Conservation (phyloP, 331 rosid species). For the Rhamnella rubrinervis region DNA sequence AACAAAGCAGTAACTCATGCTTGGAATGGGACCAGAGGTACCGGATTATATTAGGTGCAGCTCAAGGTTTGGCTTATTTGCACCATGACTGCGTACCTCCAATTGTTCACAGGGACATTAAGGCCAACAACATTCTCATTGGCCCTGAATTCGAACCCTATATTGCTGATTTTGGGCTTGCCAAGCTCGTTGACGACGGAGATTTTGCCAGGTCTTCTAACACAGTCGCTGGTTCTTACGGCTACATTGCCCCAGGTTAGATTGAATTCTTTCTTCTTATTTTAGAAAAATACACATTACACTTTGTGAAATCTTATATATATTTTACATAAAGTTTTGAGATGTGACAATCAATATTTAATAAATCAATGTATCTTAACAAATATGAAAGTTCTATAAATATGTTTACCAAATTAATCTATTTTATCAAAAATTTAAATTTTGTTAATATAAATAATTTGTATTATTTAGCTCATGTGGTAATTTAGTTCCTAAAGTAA, state of each 20-base stretch:
- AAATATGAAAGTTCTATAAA: too few relatives aligned
- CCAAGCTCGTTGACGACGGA: slow-evolving; percentile 73
- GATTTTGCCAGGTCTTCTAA: slow-evolving; percentile 66
- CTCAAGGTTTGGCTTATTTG: slow-evolving; percentile 89
- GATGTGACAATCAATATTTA: too few relatives aligned
- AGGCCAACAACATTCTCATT: slow-evolving; percentile 83
- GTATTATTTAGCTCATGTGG: too few relatives aligned
- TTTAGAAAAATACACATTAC: too few relatives aligned
- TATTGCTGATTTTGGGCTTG: slow-evolving; percentile 88
- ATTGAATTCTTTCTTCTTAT: slow-evolving; percentile 11
- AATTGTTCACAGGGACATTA: slow-evolving; percentile 86
- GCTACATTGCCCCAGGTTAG: slow-evolving; percentile 94
- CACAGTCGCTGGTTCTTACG: slow-evolving; percentile 87
- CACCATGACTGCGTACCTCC: slow-evolving; percentile 96
- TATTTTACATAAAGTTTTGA: neutral
- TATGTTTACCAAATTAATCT: too few relatives aligned
- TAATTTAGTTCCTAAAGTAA: too few relatives aligned
- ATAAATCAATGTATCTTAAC: too few relatives aligned
- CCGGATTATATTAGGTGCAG: slow-evolving; percentile 71
- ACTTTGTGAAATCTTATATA: neutral
- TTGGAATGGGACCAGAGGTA: slow-evolving; percentile 81
- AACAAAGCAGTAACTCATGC: slow-evolving; percentile 47
- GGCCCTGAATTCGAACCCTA: slow-evolving; percentile 78
- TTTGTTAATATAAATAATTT: too few relatives aligned
- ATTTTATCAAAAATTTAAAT: too few relatives aligned